phyloP scores from a whole-genome alignment of 2,329 filamentous ascomycete species.

The Arachnomyces sp. region DNA sequence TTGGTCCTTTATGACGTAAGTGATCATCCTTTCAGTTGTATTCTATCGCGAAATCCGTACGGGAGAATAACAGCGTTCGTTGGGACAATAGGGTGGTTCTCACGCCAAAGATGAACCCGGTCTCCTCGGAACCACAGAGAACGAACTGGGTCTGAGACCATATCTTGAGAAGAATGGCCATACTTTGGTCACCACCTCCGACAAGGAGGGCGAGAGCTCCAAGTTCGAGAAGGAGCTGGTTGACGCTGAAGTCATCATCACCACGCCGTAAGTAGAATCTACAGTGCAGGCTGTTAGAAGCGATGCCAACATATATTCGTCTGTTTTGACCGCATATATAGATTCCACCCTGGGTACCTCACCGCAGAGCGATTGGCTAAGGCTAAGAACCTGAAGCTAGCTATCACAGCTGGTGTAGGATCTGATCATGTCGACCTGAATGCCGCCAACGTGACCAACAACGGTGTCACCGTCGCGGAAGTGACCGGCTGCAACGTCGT shows the following conservation, averaged over 20 bases:
- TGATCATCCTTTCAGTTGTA: slow-evolving; percentile 14
- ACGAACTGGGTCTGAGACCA: slow-evolving; percentile 93
- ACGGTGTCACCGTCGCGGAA: slow-evolving; percentile 92
- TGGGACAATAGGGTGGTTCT: slow-evolving; percentile 54
- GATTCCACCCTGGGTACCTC: slow-evolving; percentile 97
- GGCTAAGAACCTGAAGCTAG: slow-evolving; percentile 98
- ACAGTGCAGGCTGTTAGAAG: not conserved
- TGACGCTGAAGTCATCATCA: slow-evolving; percentile 98
- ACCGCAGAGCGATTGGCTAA: slow-evolving; percentile 92
- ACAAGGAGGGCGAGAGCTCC: slow-evolving; percentile 93
- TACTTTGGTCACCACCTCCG: slow-evolving; percentile 91
- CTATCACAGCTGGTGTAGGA: slow-evolving; percentile 93
- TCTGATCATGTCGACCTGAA: slow-evolving; percentile 97
- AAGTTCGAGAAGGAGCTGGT: slow-evolving; percentile 92
- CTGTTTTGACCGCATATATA: slow-evolving; percentile 30
- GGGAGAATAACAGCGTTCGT: not conserved
- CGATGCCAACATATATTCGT: not conserved
- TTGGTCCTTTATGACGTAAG: slow-evolving; percentile 85
- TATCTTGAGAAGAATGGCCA: slow-evolving; percentile 98
- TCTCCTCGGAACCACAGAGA: slow-evolving; percentile 92
- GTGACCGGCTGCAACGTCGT: slow-evolving; percentile 98
- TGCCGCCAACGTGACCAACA: slow-evolving; percentile 96
- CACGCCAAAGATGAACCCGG: slow-evolving; percentile 83
- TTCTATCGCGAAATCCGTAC: slow-evolving; percentile 5
- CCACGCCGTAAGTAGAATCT: slow-evolving; percentile 64